Evolutionary conservation across 108 stramenopile species (phyloP).

Genomic region (Schizochytrium sp.): DNA sequence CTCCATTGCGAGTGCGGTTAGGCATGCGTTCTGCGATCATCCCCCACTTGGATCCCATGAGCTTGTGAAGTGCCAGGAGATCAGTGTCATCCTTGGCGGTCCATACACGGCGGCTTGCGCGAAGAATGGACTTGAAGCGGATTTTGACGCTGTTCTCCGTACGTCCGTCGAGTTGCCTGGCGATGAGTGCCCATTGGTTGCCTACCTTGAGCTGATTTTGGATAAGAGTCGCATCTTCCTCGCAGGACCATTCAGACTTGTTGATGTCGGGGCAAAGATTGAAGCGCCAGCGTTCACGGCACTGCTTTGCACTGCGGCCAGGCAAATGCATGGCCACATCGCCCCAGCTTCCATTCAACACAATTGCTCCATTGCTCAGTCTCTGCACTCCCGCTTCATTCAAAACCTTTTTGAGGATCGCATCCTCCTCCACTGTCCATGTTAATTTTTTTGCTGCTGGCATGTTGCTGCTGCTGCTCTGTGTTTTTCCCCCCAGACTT

Average conservation of each 20-base stretch:
- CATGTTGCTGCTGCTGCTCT: not conserved
- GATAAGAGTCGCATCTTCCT: slow-evolving; percentile 74
- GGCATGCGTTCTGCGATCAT: slow-evolving; percentile 37
- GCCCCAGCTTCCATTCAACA: slow-evolving; percentile 32
- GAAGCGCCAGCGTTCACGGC: slow-evolving; percentile 77
- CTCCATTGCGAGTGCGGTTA: slow-evolving; percentile 28
- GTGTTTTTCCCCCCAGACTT: not conserved
- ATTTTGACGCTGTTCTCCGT: slow-evolving; percentile 69
- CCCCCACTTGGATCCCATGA: slow-evolving; percentile 15
- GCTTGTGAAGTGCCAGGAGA: slow-evolving; percentile 41
- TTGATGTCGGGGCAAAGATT: slow-evolving; percentile 74
- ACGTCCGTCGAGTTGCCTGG: slow-evolving; percentile 66
- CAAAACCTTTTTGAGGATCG: slow-evolving; percentile 1
- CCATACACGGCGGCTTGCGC: slow-evolving; percentile 33
- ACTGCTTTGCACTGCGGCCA: slow-evolving; percentile 74
- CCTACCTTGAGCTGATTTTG: slow-evolving; percentile 60
- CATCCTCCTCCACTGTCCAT: slow-evolving; percentile 46
- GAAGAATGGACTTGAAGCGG: slow-evolving; percentile 60
- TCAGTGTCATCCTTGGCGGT: slow-evolving; percentile 57
- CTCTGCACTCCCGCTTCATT: not conserved
- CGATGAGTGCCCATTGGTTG: slow-evolving; percentile 68
- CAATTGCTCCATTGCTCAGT: slow-evolving; percentile 23
- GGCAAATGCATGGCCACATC: slow-evolving; percentile 64
- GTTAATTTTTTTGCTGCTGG: slow-evolving; percentile 25
- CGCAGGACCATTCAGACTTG: slow-evolving; percentile 70